Conservation (phyloP, 257 asterid species). For the Craterostigma plantagineum region DNA sequence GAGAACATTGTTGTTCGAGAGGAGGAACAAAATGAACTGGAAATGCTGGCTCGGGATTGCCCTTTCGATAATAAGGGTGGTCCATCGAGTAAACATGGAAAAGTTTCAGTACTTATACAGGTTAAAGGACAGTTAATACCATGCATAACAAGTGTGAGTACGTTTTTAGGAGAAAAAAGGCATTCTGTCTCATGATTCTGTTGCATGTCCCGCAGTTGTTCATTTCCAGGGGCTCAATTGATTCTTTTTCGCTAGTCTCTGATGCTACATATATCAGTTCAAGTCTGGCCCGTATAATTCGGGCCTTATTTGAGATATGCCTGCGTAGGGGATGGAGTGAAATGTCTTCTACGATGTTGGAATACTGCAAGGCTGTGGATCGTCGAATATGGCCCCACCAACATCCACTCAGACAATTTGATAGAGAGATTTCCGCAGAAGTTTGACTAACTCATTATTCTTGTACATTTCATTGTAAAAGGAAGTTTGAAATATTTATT, state of each 20-base stretch:
- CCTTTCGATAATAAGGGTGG: constrained; percentile 92
- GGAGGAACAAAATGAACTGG: constrained; percentile 92
- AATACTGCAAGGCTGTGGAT: constrained; percentile 95
- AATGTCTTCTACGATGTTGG: constrained; percentile 75
- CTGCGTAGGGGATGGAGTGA: constrained; percentile 95
- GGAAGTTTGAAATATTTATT: not conserved
- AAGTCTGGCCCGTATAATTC: constrained; percentile 91
- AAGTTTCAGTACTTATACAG: constrained; percentile 91
- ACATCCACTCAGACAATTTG: constrained; percentile 93
- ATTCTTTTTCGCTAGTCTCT: constrained; percentile 73
- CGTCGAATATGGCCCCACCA: constrained; percentile 97
- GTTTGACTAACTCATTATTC: constrained; percentile 17
- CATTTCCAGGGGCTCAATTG: constrained; percentile 77
- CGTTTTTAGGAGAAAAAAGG: constrained; percentile 7
- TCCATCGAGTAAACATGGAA: constrained; percentile 83
- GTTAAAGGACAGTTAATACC: constrained; percentile 15
- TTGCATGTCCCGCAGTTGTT: constrained; percentile 39
- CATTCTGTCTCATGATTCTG: not conserved
- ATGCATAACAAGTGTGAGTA: not conserved
- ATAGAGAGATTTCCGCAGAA: constrained; percentile 64
- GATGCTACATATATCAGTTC: constrained; percentile 90
- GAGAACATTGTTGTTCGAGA: constrained; percentile 90
- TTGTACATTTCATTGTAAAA: constrained; percentile 7
- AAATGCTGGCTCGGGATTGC: constrained; percentile 56
- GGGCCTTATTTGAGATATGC: constrained; percentile 94